Evolutionary conservation across 192 early-diverging fungal genomes (phyloP), one percentile per base, ranked within the genome.

Genomic region (Endogone sp.): DNA sequence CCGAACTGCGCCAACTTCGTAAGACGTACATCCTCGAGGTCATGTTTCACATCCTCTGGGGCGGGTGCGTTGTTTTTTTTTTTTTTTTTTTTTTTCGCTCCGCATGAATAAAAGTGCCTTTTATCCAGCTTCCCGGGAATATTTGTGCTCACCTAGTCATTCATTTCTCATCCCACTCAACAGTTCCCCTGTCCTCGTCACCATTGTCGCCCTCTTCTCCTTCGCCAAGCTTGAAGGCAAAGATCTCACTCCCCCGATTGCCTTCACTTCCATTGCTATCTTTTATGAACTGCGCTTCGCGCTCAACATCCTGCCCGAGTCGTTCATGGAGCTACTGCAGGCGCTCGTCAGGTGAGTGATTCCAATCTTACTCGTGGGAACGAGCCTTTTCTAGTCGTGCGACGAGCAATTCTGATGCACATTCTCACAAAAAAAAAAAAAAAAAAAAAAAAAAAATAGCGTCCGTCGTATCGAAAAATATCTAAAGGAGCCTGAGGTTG

Each of bases 401-500:
- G n/a, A n/a, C n/a, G n/a, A n/a, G n/a, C n/a, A n/a, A n/a, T n/a
- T n/a, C n/a, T n/a, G n/a, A n/a, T n/a, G n/a, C n/a, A n/a, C n/a
- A n/a, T n/a, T n/a, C n/a, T n/a, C n/a, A n/a, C n/a, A n/a, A n/a
- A n/a, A n/a, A n/a, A n/a, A n/a, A n/a, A n/a, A n/a, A n/a, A n/a
- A n/a, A n/a, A n/a, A n/a, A n/a, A n/a, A n/a, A n/a, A n/a, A n/a
- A n/a, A n/a, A n/a, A n/a, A n/a, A 60, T 29, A 75, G 82, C 63
- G 76, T 91, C 2, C 68, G 70, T 21, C 86, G 91, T 44, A 83
- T 98, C 22, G 85, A 86, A 54, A 71, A 77, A 25, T 98, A 92
- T 69, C 78, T 98, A 60, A 74, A 80, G n/a, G 91, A 94, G 73
- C 73, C 79, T 11, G 93, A 94, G 13, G 71, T 94, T 20, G 85